These are phyloP conservation scores for Ophiocordyceps camponoti-floridani DNA, from an alignment of 2,329 filamentous ascomycete genomes.

Conservation along the genomic window DNA sequence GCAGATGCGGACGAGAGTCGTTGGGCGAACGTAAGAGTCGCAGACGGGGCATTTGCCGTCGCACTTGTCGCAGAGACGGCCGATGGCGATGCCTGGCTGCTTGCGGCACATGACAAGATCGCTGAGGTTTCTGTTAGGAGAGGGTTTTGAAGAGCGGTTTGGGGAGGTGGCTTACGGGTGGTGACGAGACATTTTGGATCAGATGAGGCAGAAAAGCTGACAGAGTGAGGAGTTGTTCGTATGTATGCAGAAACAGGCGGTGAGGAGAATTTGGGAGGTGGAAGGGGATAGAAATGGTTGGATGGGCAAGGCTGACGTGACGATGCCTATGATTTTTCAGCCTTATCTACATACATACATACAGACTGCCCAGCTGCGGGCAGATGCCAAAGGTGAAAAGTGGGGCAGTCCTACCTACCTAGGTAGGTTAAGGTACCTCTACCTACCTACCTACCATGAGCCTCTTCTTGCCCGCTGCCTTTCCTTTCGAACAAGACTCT, in stretches of 20 bases:
- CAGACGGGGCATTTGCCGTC: slow-evolving; percentile 98
- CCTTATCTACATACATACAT: no score
- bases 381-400: not conserved
- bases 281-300: no score
- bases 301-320: no score
- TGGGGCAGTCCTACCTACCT: not conserved
- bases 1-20: slow-evolving; percentile 93
- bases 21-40: slow-evolving; percentile 96
- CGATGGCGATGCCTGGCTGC: slow-evolving; percentile 92
- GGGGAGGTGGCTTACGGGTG: slow-evolving; percentile 42
- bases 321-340: no score
- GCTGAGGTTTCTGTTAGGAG: slow-evolving; percentile 20
- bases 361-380: not conserved
- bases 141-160: not conserved
- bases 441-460: no score
- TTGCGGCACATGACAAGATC: slow-evolving; percentile 99
- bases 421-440: no score
- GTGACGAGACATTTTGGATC: slow-evolving; percentile 67
- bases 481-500: not conserved
- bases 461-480: no score
- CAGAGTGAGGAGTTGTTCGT: not conserved
- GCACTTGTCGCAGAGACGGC: slow-evolving; percentile 98
- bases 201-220: not conserved
- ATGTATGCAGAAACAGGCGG: no score
- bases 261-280: not conserved